Conservation (phyloP, 2,329 filamentous ascomycete genomes). For the Aspergillus pseudoviridinutans region DNA sequence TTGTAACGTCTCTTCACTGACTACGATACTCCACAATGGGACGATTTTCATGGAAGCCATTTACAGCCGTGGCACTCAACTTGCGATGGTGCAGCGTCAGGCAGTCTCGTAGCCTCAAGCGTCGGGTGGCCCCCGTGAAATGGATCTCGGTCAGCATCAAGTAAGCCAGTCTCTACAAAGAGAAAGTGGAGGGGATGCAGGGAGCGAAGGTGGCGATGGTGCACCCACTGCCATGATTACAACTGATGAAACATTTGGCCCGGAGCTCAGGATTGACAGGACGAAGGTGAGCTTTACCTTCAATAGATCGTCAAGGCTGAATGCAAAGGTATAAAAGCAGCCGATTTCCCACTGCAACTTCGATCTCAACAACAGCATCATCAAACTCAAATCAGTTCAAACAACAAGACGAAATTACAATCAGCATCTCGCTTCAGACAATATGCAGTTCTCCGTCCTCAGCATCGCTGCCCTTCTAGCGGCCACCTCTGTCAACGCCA, state of each 20-base stretch:
- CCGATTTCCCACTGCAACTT: neutral
- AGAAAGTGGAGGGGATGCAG: no score
- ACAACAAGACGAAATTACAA: neutral
- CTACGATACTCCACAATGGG: neutral
- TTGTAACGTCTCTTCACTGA: neutral
- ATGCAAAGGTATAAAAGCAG: neutral
- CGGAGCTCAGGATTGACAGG: neutral
- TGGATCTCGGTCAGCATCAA: no score
- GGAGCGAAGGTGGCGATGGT: no score
- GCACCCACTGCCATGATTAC: no score
- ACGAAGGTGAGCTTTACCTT: neutral
- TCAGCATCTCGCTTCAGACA: neutral
- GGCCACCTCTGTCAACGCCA: neutral
- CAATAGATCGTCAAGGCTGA: neutral
- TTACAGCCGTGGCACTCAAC: no score
- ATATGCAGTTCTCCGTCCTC: neutral
- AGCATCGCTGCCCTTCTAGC: neutral
- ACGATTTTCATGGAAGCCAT: no score
- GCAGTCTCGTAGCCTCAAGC: no score
- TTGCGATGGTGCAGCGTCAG: no score
- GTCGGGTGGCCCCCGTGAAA: no score
- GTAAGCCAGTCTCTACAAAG: no score
- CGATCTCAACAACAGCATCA: neutral
- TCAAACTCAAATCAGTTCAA: neutral
- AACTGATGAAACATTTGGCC: no score